Conservation (phyloP, 768 basidiomycete genomes). For the Pisolithus microcarpus region DNA sequence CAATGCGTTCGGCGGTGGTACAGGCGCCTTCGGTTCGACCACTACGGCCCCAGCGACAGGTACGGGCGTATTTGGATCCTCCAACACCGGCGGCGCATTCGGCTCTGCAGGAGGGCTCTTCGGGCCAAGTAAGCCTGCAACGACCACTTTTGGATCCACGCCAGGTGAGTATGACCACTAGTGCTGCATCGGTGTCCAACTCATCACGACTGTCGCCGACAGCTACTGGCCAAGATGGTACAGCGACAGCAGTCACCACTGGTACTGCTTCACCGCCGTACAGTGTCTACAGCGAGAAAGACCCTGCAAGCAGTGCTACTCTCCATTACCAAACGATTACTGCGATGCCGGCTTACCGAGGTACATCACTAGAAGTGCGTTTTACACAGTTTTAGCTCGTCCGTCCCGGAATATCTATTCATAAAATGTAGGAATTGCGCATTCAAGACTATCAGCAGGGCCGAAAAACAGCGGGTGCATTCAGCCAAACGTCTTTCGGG, state of each 20-base stretch:
- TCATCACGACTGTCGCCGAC: constrained; percentile 5
- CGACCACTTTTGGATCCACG: constrained; percentile 37
- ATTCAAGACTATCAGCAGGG: constrained; percentile 70
- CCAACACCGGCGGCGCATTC: constrained; percentile 28
- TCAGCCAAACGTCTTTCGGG: constrained; percentile 40
- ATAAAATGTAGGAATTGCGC: constrained; percentile 53
- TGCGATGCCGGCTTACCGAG: constrained; percentile 70
- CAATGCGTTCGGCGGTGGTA: constrained; percentile 42
- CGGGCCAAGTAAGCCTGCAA: constrained; percentile 44
- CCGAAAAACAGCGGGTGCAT: constrained; percentile 63
- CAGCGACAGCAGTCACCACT: constrained; percentile 51
- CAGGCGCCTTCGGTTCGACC: constrained; percentile 35
- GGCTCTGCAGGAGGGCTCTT: constrained; percentile 48
- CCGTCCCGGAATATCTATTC: neutral
- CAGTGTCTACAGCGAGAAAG: constrained; percentile 56
- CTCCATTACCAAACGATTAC: constrained; percentile 79
- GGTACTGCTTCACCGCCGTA: constrained; percentile 68
- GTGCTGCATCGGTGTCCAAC: constrained; percentile 1
- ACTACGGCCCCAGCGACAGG: constrained; percentile 26
- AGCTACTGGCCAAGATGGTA: constrained; percentile 30
- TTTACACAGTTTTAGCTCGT: constrained; percentile 3
- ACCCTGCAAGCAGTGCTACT: constrained; percentile 36
- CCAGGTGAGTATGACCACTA: constrained; percentile 18
- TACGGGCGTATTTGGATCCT: constrained; percentile 29
- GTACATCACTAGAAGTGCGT: constrained; percentile 69